These are phyloP conservation scores for Triangularia setosa DNA, from an alignment of 2,329 filamentous ascomycete genomes.

Conservation along the genomic window DNA sequence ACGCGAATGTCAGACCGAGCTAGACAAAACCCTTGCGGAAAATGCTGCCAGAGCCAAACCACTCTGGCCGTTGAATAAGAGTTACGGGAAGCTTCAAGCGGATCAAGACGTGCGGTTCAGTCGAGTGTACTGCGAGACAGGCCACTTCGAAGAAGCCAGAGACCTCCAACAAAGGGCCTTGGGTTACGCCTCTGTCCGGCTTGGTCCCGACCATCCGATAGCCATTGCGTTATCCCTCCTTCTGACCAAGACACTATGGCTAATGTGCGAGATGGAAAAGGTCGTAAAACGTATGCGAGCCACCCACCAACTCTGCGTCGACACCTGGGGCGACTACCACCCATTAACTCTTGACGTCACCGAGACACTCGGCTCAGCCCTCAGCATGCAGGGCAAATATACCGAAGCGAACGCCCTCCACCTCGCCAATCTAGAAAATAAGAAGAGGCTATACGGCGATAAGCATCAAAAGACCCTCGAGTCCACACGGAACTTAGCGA, in stretches of 20 bases:
- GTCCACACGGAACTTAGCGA: not conserved
- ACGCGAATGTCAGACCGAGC: not conserved
- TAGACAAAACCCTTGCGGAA: not conserved
- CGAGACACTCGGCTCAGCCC: not conserved
- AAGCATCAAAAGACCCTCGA: not conserved
- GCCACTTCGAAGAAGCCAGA: not conserved
- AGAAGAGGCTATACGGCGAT: conserved; percentile 3
- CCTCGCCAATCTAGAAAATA: not conserved
- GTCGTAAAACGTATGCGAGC: not conserved
- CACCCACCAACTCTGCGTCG: not conserved
- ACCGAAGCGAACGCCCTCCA: not conserved
- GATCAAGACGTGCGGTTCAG: conserved; percentile 6
- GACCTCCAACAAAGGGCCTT: not conserved
- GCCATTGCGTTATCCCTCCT: not conserved
- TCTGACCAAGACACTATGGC: not conserved
- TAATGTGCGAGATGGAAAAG: conserved; percentile 3
- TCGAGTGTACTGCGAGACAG: conserved; percentile 6
- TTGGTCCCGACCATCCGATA: not conserved
- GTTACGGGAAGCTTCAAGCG: not conserved
- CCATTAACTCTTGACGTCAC: conserved; percentile 5
- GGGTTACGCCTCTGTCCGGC: not conserved
- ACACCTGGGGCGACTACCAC: conserved; percentile 1
- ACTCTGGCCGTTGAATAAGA: not conserved
- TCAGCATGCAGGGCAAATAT: not conserved
- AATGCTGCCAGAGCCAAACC: not conserved